Evolutionary conservation across 352 stramenopile species (phyloP).

Genomic region (Pythium chondricola): DNA sequence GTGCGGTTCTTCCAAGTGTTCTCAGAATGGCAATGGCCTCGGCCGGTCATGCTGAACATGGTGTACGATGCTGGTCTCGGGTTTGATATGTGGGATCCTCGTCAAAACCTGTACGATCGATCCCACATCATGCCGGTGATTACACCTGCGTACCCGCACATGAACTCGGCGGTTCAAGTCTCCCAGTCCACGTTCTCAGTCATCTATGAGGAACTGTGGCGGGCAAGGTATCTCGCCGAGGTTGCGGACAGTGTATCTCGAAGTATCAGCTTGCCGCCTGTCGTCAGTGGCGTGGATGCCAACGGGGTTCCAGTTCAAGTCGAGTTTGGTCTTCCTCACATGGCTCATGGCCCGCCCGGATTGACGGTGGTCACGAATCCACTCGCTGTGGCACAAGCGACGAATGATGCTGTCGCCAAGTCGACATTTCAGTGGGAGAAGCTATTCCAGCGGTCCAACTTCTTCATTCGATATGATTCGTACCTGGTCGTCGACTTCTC

Average conservation of each 20-base stretch:
- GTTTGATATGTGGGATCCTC: constrained; percentile 88
- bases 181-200: constrained; percentile 88
- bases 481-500: constrained; percentile 74
- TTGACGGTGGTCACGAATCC: constrained; percentile 9
- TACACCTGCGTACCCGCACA: constrained; percentile 96
- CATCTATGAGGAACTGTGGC: constrained; percentile 91
- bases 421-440: constrained; percentile 45
- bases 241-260: constrained; percentile 45
- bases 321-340: neutral
- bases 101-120: constrained; percentile 78
- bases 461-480: constrained; percentile 78
- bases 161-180: constrained; percentile 98
- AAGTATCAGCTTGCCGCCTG: constrained; percentile 18
- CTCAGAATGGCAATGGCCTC: constrained; percentile 79
- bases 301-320: neutral
- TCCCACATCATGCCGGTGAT: constrained; percentile 98
- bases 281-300: neutral
- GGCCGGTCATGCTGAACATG: constrained; percentile 83
- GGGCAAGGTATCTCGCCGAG: constrained; percentile 62
- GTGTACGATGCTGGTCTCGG: constrained; percentile 72
- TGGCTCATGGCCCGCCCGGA: neutral
- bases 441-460: constrained; percentile 73
- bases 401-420: neutral
- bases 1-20: constrained; percentile 82
- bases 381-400: neutral